Conservation (phyloP, 2,329 filamentous ascomycete species). For the Alternaria sp. region DNA sequence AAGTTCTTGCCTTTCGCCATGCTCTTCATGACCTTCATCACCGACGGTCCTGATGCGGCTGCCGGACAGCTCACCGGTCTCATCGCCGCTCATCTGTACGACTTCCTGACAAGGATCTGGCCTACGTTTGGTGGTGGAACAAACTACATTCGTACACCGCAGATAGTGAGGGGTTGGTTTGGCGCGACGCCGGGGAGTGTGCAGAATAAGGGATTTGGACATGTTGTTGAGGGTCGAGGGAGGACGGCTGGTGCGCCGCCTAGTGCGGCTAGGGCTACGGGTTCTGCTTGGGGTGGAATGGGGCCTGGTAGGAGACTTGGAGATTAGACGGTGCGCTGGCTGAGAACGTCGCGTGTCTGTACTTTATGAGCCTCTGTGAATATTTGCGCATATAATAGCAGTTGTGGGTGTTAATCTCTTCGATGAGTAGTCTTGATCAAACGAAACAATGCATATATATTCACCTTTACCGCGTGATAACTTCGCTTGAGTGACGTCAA, state of each 20-base stretch:
- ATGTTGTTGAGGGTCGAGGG: constrained; percentile 59
- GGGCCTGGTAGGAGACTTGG: constrained; percentile 48
- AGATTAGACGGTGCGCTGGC: constrained; percentile 16
- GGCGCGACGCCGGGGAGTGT: constrained; percentile 57
- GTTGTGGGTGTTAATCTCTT: not conserved
- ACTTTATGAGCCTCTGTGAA: not conserved
- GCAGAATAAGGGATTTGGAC: constrained; percentile 67
- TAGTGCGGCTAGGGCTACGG: constrained; percentile 40
- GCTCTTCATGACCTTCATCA: constrained; percentile 76
- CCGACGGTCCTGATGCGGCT: constrained; percentile 65
- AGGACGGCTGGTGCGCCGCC: constrained; percentile 20
- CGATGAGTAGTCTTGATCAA: not conserved
- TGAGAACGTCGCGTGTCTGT: constrained; percentile 14
- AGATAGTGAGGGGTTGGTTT: constrained; percentile 73
- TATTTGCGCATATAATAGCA: not conserved
- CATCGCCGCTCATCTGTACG: constrained; percentile 85
- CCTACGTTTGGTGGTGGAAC: constrained; percentile 85
- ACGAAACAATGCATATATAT: not conserved
- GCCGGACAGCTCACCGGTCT: constrained; percentile 78
- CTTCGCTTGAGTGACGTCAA: not conserved
- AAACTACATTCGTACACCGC: constrained; percentile 78
- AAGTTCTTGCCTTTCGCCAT: constrained; percentile 83
- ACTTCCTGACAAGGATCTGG: constrained; percentile 88
- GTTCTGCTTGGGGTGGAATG: constrained; percentile 32
- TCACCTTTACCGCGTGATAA: too few relatives aligned